Evolutionary conservation across 1,284 basidiomycete species (phyloP).

Genomic region (Termitomyces sp.): DNA sequence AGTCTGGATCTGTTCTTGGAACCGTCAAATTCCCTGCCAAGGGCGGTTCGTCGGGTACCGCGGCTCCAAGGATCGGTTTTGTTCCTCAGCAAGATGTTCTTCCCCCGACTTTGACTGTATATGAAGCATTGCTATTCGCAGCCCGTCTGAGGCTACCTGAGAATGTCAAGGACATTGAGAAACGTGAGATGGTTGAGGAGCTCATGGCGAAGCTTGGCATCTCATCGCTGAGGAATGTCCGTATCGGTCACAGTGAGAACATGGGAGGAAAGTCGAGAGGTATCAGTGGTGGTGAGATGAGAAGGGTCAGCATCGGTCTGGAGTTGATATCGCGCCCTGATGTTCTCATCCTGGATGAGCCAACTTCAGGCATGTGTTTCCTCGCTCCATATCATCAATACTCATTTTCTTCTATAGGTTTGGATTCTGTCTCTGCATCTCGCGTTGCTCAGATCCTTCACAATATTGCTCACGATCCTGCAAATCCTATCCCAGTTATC

Average conservation of each 20-base stretch:
- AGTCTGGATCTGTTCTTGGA: conserved; percentile 67
- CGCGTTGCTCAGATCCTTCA: conserved; percentile 74
- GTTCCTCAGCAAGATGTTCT: conserved; percentile 85
- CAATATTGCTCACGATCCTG: conserved; percentile 64
- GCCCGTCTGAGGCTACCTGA: conserved; percentile 82
- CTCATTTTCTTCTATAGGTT: conserved; percentile 33
- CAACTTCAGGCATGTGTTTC: conserved; percentile 57
- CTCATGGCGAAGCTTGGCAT: conserved; percentile 78
- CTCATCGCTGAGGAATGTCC: conserved; percentile 58
- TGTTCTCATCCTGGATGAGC: conserved; percentile 79
- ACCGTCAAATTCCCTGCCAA: conserved; percentile 52
- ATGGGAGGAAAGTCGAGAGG: conserved; percentile 67
- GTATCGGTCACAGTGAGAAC: conserved; percentile 59
- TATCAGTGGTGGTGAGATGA: conserved; percentile 84
- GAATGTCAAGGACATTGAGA: conserved; percentile 60
- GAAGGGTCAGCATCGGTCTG: conserved; percentile 79
- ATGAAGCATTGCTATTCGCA: conserved; percentile 80
- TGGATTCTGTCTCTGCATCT: conserved; percentile 84
- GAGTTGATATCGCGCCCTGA: conserved; percentile 79
- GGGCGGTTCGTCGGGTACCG: conserved; percentile 14
- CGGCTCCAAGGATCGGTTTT: conserved; percentile 62
- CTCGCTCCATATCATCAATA: background rate
- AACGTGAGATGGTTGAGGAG: conserved; percentile 62
- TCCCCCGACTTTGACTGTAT: conserved; percentile 74
- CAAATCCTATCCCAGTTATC: conserved; percentile 73